Percentiles rank a stretch among this genome's conserved stretches.
Evolutionary conservation across 1,284 basidiomycete species (phyloP).

Genomic region (Exobasidium cylindrosporum): DNA sequence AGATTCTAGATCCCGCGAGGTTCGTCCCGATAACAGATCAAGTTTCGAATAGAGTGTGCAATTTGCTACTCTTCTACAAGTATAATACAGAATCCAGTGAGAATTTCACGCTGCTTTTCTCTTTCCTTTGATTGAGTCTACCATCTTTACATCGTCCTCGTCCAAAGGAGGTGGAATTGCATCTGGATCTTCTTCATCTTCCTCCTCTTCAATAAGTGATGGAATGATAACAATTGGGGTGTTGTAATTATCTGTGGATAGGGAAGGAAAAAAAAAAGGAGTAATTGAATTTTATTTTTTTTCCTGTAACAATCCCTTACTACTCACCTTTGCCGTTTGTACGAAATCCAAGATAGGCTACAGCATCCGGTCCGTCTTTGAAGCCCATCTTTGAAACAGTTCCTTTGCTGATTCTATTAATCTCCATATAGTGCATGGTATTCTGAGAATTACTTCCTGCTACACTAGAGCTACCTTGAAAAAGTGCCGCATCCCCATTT

Average conservation of each 20-base stretch:
- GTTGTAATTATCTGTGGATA: not conserved
- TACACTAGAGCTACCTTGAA: constrained; percentile 1
- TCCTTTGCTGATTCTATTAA: not conserved
- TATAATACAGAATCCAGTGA: too few species aligned
- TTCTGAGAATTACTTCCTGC: not conserved
- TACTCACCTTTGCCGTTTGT: not conserved
- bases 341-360: constrained; percentile 2
- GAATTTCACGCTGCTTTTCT: too few species aligned
- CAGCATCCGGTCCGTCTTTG: constrained; percentile 6
- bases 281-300: not conserved
- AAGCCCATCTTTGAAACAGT: constrained; percentile 5
- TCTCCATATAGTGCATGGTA: not conserved
- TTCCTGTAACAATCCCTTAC: not conserved
- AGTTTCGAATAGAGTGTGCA: too few species aligned
- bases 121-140: not conserved
- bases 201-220: not conserved
- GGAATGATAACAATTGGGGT: constrained; percentile 1
- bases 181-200: not conserved
- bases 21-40: too few species aligned
- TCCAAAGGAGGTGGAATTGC: not conserved
- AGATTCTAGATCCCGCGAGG: too few species aligned
- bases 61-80: too few species aligned
- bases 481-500: not conserved
- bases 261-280: not conserved
- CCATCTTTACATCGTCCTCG: not conserved